Percentiles rank a stretch among this genome's conserved stretches.
Conservation (phyloP, 768 basidiomycete species). For the Mycena haematopus region DNA sequence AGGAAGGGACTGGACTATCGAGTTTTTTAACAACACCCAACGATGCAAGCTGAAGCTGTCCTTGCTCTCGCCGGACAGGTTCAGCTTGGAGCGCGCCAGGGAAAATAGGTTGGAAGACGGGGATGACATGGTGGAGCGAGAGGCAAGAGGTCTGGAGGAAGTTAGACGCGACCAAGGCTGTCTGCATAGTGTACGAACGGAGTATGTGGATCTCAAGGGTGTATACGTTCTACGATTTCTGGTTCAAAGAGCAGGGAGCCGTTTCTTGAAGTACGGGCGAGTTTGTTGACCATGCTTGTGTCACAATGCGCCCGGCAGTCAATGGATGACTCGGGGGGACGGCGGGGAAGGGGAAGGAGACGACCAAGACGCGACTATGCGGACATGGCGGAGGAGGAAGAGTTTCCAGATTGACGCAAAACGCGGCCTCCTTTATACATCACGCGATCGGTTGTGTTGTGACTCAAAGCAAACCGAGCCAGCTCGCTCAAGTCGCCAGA, state of each 20-base stretch:
- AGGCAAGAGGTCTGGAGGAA: constrained; percentile 20
- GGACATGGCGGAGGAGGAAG: constrained; percentile 54
- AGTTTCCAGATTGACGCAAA: constrained; percentile 24
- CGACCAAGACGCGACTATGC: constrained; percentile 38
- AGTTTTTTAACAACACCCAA: constrained; percentile 90
- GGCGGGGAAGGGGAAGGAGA: constrained; percentile 41
- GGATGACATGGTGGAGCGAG: constrained; percentile 51
- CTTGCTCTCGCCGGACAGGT: constrained; percentile 62
- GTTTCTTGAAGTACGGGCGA: constrained; percentile 81
- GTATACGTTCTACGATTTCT: constrained; percentile 88
- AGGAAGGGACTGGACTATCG: constrained; percentile 63
- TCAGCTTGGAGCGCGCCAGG: constrained; percentile 79
- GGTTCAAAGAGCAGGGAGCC: constrained; percentile 88
- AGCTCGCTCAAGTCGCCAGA: constrained; percentile 27
- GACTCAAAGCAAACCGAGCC: constrained; percentile 31
- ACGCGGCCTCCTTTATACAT: constrained; percentile 36
- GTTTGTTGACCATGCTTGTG: constrained; percentile 83
- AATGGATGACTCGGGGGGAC: constrained; percentile 44
- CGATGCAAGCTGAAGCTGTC: constrained; percentile 81
- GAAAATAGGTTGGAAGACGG: constrained; percentile 58
- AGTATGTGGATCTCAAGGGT: constrained; percentile 47
- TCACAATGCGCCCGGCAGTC: constrained; percentile 44
- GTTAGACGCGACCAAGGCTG: constrained; percentile 30
- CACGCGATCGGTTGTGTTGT: constrained; percentile 31
- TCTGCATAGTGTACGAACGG: constrained; percentile 28